Conservation (phyloP, 495 filamentous ascomycete genomes). For the Oidiodendron maius region DNA sequence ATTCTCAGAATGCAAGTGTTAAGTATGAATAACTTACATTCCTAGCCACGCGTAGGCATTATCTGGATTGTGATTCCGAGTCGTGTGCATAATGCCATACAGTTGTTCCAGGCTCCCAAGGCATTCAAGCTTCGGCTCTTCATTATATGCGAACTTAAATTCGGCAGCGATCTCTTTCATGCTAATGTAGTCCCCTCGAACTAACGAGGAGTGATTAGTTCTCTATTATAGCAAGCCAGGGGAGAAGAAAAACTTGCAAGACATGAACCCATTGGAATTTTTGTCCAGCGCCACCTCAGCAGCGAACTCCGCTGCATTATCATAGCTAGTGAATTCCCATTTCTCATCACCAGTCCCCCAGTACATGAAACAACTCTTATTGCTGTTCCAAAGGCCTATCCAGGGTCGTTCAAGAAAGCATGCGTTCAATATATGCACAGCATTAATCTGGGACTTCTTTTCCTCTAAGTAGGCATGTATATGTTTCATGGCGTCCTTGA, state of each 20-base stretch:
- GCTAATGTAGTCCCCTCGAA: no score
- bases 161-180: no score
- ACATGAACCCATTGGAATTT: conserved; percentile 10
- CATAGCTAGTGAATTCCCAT: conserved; percentile 30
- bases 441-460: conserved; percentile 28
- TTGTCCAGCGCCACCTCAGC: conserved; percentile 28
- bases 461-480: conserved; percentile 35
- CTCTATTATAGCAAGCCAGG: no score
- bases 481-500: conserved; percentile 40
- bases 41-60: no score
- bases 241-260: conserved; percentile 3
- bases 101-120: no score
- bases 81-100: no score
- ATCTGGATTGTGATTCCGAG: no score
- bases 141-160: no score
- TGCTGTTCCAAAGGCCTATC: conserved; percentile 21
- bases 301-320: conserved; percentile 30
- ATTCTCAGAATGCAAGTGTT: no score
- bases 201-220: no score
- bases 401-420: conserved; percentile 23
- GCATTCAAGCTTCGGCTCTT: no score
- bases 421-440: conserved; percentile 30
- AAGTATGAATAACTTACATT: no score
- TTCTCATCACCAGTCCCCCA: conserved; percentile 31
- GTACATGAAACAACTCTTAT: conserved; percentile 21